Percentiles rank a stretch among this genome's conserved stretches.
Evolutionary conservation across 2,329 filamentous ascomycete genomes (phyloP).

Genomic region (Fusarium brevicatenulatum): DNA sequence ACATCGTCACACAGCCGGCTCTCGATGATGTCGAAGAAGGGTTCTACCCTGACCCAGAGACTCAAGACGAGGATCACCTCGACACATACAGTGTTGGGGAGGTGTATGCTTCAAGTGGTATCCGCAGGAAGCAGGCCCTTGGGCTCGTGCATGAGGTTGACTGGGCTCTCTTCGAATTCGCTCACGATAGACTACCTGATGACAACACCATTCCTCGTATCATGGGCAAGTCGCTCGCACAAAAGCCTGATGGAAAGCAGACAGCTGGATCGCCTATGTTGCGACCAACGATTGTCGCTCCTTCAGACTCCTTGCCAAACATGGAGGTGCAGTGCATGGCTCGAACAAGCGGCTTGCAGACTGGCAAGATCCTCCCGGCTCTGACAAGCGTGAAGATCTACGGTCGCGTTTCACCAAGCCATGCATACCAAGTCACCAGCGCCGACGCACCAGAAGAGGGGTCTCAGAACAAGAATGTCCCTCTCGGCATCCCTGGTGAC

Average conservation of each 20-base stretch:
- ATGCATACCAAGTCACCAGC: conserved; percentile 71
- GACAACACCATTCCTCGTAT: conserved; percentile 73
- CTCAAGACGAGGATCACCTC: conserved; percentile 82
- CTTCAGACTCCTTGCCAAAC: conserved; percentile 72
- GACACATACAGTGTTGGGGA: conserved; percentile 83
- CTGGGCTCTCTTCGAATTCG: conserved; percentile 90
- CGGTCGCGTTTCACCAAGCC: conserved; percentile 82
- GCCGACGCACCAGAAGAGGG: conserved; percentile 38
- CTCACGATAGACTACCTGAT: conserved; percentile 74
- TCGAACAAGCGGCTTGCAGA: conserved; percentile 84
- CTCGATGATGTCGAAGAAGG: conserved; percentile 85
- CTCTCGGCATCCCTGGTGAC: conserved; percentile 82
- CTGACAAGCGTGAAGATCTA: conserved; percentile 89
- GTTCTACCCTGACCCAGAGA: conserved; percentile 80
- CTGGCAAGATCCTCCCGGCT: conserved; percentile 78
- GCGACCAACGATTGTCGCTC: conserved; percentile 68
- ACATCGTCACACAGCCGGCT: conserved; percentile 90
- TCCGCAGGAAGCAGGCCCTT: conserved; percentile 77
- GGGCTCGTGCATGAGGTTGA: conserved; percentile 90
- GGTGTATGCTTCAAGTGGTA: conserved; percentile 89
- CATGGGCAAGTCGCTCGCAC: conserved; percentile 15
- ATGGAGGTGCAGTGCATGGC: conserved; percentile 88
- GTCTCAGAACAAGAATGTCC: conserved; percentile 39
- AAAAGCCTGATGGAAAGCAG: conserved; percentile 9
- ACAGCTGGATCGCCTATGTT: conserved; percentile 49